phyloP scores from a whole-genome alignment of 768 basidiomycete species.

The Tricholoma sp. region DNA sequence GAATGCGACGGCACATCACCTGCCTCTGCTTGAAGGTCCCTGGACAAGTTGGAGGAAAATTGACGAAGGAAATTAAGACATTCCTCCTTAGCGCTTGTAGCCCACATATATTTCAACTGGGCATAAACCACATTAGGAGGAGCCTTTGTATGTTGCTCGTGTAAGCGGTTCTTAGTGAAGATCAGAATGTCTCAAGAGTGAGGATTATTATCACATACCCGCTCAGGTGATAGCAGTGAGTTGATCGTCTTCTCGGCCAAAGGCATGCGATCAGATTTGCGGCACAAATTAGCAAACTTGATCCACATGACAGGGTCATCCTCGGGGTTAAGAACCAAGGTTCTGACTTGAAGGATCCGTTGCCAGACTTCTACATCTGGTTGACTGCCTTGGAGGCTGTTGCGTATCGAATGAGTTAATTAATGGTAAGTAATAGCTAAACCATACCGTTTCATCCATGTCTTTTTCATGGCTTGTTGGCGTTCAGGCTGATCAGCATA shows the following conservation, averaged over 20 bases:
- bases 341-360: constrained; percentile 91
- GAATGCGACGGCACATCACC: constrained; percentile 47
- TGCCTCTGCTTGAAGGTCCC: constrained; percentile 64
- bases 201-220: constrained; percentile 31
- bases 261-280: constrained; percentile 91
- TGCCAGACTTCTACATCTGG: constrained; percentile 99
- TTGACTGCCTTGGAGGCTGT: constrained; percentile 89
- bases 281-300: constrained; percentile 96
- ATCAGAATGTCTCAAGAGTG: not conserved
- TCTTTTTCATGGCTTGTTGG: constrained; percentile 85
- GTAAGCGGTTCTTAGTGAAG: constrained; percentile 27
- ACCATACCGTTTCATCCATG: constrained; percentile 91
- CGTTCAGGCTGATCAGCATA: constrained; percentile 90
- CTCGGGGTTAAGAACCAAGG: constrained; percentile 86
- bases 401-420: not conserved
- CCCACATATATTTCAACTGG: constrained; percentile 95
- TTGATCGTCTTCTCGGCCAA: constrained; percentile 96
- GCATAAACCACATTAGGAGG: constrained; percentile 96
- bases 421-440: not conserved
- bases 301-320: constrained; percentile 99
- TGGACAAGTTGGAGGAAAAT: constrained; percentile 71
- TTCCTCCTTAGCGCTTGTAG: constrained; percentile 69
- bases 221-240: constrained; percentile 75
- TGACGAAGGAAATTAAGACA: constrained; percentile 78
- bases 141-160: constrained; percentile 57